Evolutionary conservation across 805 yeast genomes (phyloP), one percentile per base, ranked within the genome.

Genomic region (Priceomyces castillae): DNA sequence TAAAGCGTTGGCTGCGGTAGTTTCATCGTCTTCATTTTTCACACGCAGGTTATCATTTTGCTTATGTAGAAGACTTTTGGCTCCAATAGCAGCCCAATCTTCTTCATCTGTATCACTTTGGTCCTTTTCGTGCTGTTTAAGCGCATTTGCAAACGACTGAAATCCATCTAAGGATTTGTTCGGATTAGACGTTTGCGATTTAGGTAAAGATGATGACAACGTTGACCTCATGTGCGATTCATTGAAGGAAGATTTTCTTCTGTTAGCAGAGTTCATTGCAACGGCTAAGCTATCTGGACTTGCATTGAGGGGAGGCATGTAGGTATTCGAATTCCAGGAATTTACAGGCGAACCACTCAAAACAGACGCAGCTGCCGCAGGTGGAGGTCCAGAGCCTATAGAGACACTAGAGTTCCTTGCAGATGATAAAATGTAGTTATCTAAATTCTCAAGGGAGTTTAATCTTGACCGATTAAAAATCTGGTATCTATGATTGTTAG

Each of bases 1-100:
- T 50, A 82, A 69, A 2, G 86, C 87, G 50, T 74, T 73, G 3
- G 82, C 83, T 2, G 88, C 88, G 11, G 61, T 56, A 44, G 77
- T 77, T 57, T 78, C 81, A 39, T 68, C 73, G 28, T 57, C 62
- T 37, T 57, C 53, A 39, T 17, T 30, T 35, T 4, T 50, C 37
- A 41, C 34, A n/a, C 51, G 42, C 20, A 44, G 43, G 14, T 30
- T 34, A 11, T 43, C 39, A 37, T 41, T 37, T 41, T 43, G 34
- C 18, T 48, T 51, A 38, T 39, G 50, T 37, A 86, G 68, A 43
- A 89, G 67, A 34, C 79, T 69, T 30, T 78, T 83, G 0, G 97
- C 90, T 1, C 97, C 97, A 42, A 90, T 84, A 0, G 89, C 68
- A 48, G 82, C 86, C 99, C 99, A 92, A 64, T 92, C 98, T 64